phyloP scores from a whole-genome alignment of 257 asterid genomes.

The Jacaranda copaia region DNA sequence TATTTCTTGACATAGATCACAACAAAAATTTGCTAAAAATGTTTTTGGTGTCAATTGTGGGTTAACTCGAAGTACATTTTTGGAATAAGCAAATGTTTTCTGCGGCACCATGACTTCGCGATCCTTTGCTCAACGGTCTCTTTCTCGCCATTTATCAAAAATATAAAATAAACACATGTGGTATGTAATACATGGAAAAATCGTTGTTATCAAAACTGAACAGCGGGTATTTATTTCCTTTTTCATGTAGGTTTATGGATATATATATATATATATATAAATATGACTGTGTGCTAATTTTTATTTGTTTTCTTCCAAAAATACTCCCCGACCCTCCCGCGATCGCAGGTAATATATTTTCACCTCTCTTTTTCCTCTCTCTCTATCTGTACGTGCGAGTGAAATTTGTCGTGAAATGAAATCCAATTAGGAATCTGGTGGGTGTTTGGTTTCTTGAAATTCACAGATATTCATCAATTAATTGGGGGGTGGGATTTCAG shows the following conservation, averaged over 20 bases:
- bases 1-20: no score
- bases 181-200: slow-evolving; percentile 8
- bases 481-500: slow-evolving; percentile 40
- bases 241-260: slow-evolving; percentile 16
- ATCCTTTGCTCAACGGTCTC: not conserved
- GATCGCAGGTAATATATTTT: slow-evolving; percentile 46
- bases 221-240: slow-evolving; percentile 39
- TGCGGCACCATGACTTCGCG: slow-evolving; percentile 34
- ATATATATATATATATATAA: not conserved
- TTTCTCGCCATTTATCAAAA: slow-evolving; percentile 6
- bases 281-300: not conserved
- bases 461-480: slow-evolving; percentile 23
- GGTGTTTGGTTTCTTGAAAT: slow-evolving; percentile 26
- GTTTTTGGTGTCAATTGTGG: not conserved
- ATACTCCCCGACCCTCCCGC: slow-evolving; percentile 37
- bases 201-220: not conserved
- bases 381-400: slow-evolving; percentile 23
- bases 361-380: not conserved
- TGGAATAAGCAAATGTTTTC: no score
- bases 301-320: slow-evolving; percentile 18
- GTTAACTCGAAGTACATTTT: no score
- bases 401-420: slow-evolving; percentile 35
- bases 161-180: slow-evolving; percentile 21
- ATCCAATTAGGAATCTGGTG: slow-evolving; percentile 39
- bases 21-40: not conserved